phyloP scores from a whole-genome alignment of 352 stramenopile species.

The Phytophthora syringae region DNA sequence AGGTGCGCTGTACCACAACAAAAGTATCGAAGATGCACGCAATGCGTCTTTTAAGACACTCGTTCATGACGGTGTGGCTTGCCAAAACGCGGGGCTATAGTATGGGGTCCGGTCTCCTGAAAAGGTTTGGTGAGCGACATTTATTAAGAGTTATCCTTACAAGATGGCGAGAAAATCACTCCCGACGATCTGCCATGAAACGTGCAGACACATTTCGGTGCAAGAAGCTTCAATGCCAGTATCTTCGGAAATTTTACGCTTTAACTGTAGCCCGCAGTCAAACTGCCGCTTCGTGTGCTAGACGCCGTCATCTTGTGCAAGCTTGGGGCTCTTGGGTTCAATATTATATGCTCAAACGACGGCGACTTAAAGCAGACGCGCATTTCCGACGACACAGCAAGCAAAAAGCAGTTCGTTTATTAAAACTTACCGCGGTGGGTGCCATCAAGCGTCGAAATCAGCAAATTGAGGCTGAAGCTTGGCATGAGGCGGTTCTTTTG shows the following conservation, averaged over 20 bases:
- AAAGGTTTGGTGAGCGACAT: slow-evolving; percentile 4
- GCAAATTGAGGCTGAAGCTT: slow-evolving; percentile 29
- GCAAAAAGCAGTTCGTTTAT: slow-evolving; percentile 18
- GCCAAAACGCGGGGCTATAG: slow-evolving; percentile 27
- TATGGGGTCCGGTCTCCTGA: slow-evolving; percentile 12
- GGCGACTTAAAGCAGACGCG: slow-evolving; percentile 12
- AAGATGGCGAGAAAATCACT: slow-evolving; percentile 24
- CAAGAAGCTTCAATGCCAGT: slow-evolving; percentile 5
- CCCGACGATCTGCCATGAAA: neutral
- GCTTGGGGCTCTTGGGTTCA: slow-evolving; percentile 15
- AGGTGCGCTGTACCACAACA: slow-evolving; percentile 4
- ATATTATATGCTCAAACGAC: slow-evolving; percentile 7
- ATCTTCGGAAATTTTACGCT: slow-evolving; percentile 8
- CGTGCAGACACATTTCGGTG: slow-evolving; percentile 11
- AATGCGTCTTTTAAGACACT: slow-evolving; percentile 8
- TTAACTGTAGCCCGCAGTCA: slow-evolving; percentile 15
- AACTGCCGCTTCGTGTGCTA: slow-evolving; percentile 11
- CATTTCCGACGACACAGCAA: slow-evolving; percentile 20
- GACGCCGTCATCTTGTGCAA: slow-evolving; percentile 4
- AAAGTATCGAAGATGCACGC: slow-evolving; percentile 4
- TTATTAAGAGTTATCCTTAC: slow-evolving; percentile 1
- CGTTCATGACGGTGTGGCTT: slow-evolving; percentile 22
- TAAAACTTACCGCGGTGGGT: slow-evolving; percentile 3
- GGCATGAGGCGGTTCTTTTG: slow-evolving; percentile 29
- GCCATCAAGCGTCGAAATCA: slow-evolving; percentile 11